Percentiles rank a stretch among this genome's conserved stretches.
Conservation (phyloP, 352 stramenopile genomes). For the Phytophthora hybrid region DNA sequence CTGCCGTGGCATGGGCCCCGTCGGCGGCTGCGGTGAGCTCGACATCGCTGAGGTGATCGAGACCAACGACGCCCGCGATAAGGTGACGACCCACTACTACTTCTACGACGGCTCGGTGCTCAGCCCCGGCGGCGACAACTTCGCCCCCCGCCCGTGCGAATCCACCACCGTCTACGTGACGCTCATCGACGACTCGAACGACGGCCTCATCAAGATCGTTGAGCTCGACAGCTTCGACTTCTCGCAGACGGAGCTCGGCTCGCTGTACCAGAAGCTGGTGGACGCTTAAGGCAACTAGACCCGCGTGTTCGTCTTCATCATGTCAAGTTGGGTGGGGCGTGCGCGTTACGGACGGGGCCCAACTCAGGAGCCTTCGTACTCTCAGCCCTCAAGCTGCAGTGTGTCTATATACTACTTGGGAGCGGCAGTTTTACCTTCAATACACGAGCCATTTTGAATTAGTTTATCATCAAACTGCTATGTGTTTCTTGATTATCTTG, state of each 20-base stretch:
- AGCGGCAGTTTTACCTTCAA: slow-evolving; percentile 36
- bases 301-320: slow-evolving; percentile 4
- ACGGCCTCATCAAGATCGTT: slow-evolving; percentile 69
- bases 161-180: slow-evolving; percentile 61
- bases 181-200: slow-evolving; percentile 62
- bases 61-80: slow-evolving; percentile 43
- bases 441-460: slow-evolving; percentile 42
- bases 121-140: slow-evolving; percentile 55
- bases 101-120: slow-evolving; percentile 59
- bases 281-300: slow-evolving; percentile 29
- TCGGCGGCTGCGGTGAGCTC: slow-evolving; percentile 69
- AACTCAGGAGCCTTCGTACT: slow-evolving; percentile 11
- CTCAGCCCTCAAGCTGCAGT: slow-evolving; percentile 27
- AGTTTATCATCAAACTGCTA: not conserved
- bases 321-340: no score
- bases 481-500: no score
- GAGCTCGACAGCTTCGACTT: slow-evolving; percentile 68
- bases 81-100: slow-evolving; percentile 73
- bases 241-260: slow-evolving; percentile 34
- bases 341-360: no score
- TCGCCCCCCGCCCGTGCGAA: slow-evolving; percentile 43
- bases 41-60: slow-evolving; percentile 77
- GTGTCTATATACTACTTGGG: slow-evolving; percentile 37
- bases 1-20: slow-evolving; percentile 62
- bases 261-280: slow-evolving; percentile 45